Conservation (phyloP, 2,329 filamentous ascomycete species). For the Pseudogymnoascus sp. region DNA sequence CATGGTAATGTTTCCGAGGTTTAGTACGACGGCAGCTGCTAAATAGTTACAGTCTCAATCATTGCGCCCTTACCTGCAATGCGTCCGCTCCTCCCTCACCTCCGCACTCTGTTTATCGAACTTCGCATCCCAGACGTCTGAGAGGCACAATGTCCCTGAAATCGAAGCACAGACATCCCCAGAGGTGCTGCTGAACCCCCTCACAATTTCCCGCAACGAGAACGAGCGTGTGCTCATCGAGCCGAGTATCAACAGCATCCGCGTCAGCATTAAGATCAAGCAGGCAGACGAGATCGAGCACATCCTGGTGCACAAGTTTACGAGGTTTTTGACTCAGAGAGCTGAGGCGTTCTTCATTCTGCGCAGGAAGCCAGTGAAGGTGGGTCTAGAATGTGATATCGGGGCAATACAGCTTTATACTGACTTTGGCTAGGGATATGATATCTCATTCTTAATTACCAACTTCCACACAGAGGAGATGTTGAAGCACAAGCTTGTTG, state of each 20-base stretch:
- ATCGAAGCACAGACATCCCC: conserved; percentile 89
- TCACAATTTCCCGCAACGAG: conserved; percentile 89
- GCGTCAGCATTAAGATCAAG: conserved; percentile 98
- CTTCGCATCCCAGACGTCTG: conserved; percentile 93
- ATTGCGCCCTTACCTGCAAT: conserved; percentile 90
- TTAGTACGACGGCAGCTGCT: not conserved
- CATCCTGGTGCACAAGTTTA: conserved; percentile 97
- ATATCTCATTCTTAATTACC: conserved; percentile 97
- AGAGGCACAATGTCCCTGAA: conserved; percentile 96
- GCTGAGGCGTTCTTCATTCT: conserved; percentile 97
- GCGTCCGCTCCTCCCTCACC: conserved; percentile 87
- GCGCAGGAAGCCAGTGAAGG: conserved; percentile 89
- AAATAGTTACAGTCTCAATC: conserved; percentile 68
- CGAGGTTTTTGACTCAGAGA: conserved; percentile 87
- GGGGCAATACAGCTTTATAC: not conserved
- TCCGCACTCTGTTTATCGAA: conserved; percentile 90
- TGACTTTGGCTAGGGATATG: conserved; percentile 64
- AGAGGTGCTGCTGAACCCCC: conserved; percentile 84
- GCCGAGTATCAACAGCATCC: conserved; percentile 91
- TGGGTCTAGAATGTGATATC: conserved; percentile 32
- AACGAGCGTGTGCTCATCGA: conserved; percentile 95
- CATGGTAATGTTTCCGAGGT: not conserved
- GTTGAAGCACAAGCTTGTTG: conserved; percentile 97
- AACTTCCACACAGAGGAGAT: conserved; percentile 99
- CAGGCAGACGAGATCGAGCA: conserved; percentile 98